These are phyloP conservation scores for Colletotrichum sp. DNA, from an alignment of 2,329 filamentous ascomycete genomes.

Conservation along the genomic window DNA sequence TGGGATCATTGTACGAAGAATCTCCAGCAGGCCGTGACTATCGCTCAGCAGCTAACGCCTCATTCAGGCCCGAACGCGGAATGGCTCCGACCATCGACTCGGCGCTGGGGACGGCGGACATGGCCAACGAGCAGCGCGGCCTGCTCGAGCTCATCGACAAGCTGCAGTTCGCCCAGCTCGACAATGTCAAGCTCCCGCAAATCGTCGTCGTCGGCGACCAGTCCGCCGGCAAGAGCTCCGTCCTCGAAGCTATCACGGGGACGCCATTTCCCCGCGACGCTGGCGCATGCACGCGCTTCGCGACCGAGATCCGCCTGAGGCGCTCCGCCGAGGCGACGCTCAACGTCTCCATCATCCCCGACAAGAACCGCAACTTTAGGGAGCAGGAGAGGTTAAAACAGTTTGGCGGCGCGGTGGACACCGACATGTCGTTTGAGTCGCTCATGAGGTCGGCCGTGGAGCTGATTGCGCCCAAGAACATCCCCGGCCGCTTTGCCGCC, in stretches of 20 bases:
- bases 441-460: conserved; percentile 57
- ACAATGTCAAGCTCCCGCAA: conserved; percentile 61
- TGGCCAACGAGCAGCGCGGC: conserved; percentile 59
- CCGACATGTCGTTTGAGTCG: conserved; percentile 51
- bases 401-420: conserved; percentile 52
- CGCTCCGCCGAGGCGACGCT: conserved; percentile 48
- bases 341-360: conserved; percentile 60
- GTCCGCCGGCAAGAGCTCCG: conserved; percentile 68
- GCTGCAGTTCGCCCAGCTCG: conserved; percentile 57
- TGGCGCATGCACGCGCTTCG: conserved; percentile 66
- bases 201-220: conserved; percentile 71
- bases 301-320: conserved; percentile 64
- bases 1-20: conserved; percentile 21
- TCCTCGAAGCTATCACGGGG: conserved; percentile 67
- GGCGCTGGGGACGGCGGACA: conserved; percentile 53
- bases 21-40: conserved; percentile 10
- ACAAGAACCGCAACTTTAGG: conserved; percentile 48
- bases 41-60: conserved; percentile 11
- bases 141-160: conserved; percentile 64
- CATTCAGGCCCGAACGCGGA: conserved; percentile 14
- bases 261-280: conserved; percentile 66
- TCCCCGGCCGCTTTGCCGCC: conserved; percentile 56
- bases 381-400: conserved; percentile 53
- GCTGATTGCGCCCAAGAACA: conserved; percentile 54
- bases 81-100: conserved; percentile 51